phyloP scores from a whole-genome alignment of 805 yeast species.

The Metschnikowia borealis region DNA sequence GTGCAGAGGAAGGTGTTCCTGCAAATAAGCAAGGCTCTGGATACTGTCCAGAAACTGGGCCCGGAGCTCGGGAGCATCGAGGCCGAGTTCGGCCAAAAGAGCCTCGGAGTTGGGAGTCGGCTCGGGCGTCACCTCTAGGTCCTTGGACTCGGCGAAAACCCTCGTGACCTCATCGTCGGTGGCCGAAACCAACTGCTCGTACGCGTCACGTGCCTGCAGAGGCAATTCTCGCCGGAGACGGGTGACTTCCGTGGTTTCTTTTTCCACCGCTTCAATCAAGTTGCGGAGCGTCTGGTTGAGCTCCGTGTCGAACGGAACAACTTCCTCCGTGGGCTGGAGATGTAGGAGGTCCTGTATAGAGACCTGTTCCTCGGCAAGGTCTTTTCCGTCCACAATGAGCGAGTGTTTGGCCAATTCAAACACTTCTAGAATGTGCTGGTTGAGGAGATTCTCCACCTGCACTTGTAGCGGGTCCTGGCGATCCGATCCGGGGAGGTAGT shows the following conservation, averaged over 20 bases:
- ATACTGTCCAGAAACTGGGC: slow-evolving; percentile 28
- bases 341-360: slow-evolving; percentile 24
- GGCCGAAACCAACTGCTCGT: slow-evolving; percentile 28
- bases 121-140: slow-evolving; percentile 9
- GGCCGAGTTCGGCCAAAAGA: background rate
- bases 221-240: slow-evolving; percentile 54
- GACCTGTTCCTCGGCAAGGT: slow-evolving; percentile 23
- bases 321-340: slow-evolving; percentile 33
- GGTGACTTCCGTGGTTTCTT: slow-evolving; percentile 54
- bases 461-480: slow-evolving; percentile 44
- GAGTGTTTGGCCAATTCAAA: slow-evolving; percentile 57
- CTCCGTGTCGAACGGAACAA: slow-evolving; percentile 69
- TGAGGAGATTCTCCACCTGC: slow-evolving; percentile 41
- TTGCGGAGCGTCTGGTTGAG: slow-evolving; percentile 57
- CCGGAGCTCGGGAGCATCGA: background rate
- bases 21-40: slow-evolving; percentile 29
- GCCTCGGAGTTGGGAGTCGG: slow-evolving; percentile 6
- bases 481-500: slow-evolving; percentile 43
- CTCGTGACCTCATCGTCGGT: slow-evolving; percentile 31
- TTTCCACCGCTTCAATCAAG: slow-evolving; percentile 57
- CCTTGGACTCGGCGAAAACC: slow-evolving; percentile 19
- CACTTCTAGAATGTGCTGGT: slow-evolving; percentile 45
- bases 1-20: slow-evolving; percentile 33
- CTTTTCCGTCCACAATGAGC: slow-evolving; percentile 55
- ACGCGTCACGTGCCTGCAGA: slow-evolving; percentile 30